Evolutionary conservation across 2,329 filamentous ascomycete genomes (phyloP), one percentile per base, ranked within the genome.

Genomic region (Ceratocystiopsis brevicomis): DNA sequence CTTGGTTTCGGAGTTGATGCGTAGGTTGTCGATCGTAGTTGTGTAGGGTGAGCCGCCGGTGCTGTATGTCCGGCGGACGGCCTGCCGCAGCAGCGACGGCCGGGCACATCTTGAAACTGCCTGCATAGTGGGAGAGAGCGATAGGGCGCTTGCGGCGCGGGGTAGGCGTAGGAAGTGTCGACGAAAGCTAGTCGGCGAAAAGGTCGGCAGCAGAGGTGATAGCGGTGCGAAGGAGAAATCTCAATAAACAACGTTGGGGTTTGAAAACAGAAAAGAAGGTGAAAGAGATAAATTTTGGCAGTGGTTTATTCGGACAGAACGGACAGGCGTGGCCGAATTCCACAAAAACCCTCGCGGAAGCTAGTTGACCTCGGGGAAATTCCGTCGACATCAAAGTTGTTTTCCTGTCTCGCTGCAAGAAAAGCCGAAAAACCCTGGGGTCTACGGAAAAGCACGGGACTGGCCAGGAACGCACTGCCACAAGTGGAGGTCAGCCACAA

Each of bases 1-100:
- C 69, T 90, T 92, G 56, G 90, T 98, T 53, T 95, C 79, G 61
- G 69, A 60, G 65, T 86, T 94, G 70, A 96, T 87, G 66, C 85
- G 81, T 57, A 96, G 76, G 71, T 96, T 96, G 57, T 79, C 68
- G 59, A 79, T 69, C 47, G 82, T 88, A 56, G 73, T 62, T 53
- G 77, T 64, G 61, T 88, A 88, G 49, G 75, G 74, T 52, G 76
- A 73, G 49, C 71, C 70, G 52, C 71, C 65, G 42, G 80, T 79
- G 60, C 80, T 78, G 69, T 93, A 93, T 54, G 69, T 65, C 61
- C 85, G 79, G 60, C 75, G 73, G 58, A 68, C 61, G 49, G 65
- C 57, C 55, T 71, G 79, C 71, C 64, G 76, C 68, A 69, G 73
- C 64, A 66, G 73, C 69, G 78, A 67, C 71, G 77, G 68, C 71